These are phyloP conservation scores for Boletus coccyginus DNA, from an alignment of 768 basidiomycete species.

Conservation along the genomic window DNA sequence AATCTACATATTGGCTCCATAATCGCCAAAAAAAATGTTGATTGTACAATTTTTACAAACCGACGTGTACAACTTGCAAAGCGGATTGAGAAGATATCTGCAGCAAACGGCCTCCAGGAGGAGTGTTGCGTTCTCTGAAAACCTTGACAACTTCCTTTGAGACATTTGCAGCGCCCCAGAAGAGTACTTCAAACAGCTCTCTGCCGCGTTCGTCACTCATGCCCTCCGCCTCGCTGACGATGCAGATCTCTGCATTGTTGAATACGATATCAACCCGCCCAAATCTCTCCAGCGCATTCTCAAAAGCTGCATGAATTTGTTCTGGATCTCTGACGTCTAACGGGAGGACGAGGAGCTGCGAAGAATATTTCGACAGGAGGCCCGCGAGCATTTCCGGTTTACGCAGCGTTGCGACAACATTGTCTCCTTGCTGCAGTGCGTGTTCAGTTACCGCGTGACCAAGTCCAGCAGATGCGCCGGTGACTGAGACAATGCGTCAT, in stretches of 20 bases:
- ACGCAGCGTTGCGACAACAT: slow-evolving; percentile 42
- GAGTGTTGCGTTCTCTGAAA: slow-evolving; percentile 40
- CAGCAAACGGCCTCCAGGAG: slow-evolving; percentile 38
- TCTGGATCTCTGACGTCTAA: slow-evolving; percentile 37
- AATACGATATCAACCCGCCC: slow-evolving; percentile 45
- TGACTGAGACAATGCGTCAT: slow-evolving; percentile 28
- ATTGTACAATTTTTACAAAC: too few species aligned
- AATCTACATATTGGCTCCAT: too few species aligned
- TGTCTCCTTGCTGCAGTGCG: slow-evolving; percentile 38
- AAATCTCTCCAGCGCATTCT: slow-evolving; percentile 33
- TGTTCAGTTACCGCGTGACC: slow-evolving; percentile 35
- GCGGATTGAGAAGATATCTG: slow-evolving; percentile 33
- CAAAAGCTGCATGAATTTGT: slow-evolving; percentile 37
- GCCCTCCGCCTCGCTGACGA: slow-evolving; percentile 38
- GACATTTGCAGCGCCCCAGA: slow-evolving; percentile 38
- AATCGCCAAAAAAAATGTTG: too few species aligned
- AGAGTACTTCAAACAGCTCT: slow-evolving; percentile 37
- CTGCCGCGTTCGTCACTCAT: slow-evolving; percentile 33
- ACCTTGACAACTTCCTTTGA: slow-evolving; percentile 30
- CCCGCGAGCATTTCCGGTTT: slow-evolving; percentile 28
- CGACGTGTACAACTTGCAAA: slow-evolving; percentile 26
- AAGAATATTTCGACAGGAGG: slow-evolving; percentile 26
- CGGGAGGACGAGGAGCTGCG: slow-evolving; percentile 36
- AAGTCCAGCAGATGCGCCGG: slow-evolving; percentile 40
- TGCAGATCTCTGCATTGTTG: slow-evolving; percentile 39